Evolutionary conservation across 2,329 filamentous ascomycete genomes (phyloP).

Genomic region (Aspergillus novoparasiticus): DNA sequence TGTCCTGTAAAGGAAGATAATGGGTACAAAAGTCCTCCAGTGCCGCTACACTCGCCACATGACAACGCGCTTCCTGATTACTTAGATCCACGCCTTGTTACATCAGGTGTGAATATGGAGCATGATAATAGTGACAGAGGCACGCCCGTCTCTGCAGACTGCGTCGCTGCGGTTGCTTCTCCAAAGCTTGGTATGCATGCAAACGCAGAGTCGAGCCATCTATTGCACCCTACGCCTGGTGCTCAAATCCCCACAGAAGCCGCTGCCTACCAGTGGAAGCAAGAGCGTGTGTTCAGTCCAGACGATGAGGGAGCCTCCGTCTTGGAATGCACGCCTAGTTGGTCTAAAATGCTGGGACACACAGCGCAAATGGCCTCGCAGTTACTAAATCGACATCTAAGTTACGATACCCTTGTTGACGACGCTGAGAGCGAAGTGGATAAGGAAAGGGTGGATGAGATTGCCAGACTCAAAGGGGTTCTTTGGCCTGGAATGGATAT

Average conservation of each 20-base stretch:
- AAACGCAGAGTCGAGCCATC: slow-evolving; percentile 5
- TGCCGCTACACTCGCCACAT: slow-evolving; percentile 1
- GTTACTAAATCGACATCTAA: slow-evolving; percentile 8
- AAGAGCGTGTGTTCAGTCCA: slow-evolving; percentile 15
- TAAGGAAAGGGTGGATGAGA: slow-evolving; percentile 40
- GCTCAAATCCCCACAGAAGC: neutral
- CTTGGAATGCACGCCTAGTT: slow-evolving; percentile 17
- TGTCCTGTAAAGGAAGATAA: slow-evolving; percentile 11
- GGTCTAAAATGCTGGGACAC: slow-evolving; percentile 8
- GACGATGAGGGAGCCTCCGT: slow-evolving; percentile 18
- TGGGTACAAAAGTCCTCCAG: slow-evolving; percentile 6
- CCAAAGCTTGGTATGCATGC: slow-evolving; percentile 1
- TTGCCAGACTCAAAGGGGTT: slow-evolving; percentile 49
- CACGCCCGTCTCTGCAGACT: slow-evolving; percentile 8
- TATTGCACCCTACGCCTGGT: slow-evolving; percentile 1
- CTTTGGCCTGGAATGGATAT: slow-evolving; percentile 56
- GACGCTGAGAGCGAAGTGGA: slow-evolving; percentile 24
- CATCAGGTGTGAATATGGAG: slow-evolving; percentile 14
- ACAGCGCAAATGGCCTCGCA: slow-evolving; percentile 5
- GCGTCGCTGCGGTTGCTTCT: slow-evolving; percentile 7
- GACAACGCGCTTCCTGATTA: slow-evolving; percentile 20
- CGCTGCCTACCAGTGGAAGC: slow-evolving; percentile 19
- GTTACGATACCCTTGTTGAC: slow-evolving; percentile 25
- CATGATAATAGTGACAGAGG: slow-evolving; percentile 4
- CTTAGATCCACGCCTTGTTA: slow-evolving; percentile 34